Percentiles rank a stretch among this genome's conserved stretches.
These are phyloP conservation scores for Macadamia integrifolia DNA, from an alignment of 164 flowering plant species.

Conservation along the genomic window DNA sequence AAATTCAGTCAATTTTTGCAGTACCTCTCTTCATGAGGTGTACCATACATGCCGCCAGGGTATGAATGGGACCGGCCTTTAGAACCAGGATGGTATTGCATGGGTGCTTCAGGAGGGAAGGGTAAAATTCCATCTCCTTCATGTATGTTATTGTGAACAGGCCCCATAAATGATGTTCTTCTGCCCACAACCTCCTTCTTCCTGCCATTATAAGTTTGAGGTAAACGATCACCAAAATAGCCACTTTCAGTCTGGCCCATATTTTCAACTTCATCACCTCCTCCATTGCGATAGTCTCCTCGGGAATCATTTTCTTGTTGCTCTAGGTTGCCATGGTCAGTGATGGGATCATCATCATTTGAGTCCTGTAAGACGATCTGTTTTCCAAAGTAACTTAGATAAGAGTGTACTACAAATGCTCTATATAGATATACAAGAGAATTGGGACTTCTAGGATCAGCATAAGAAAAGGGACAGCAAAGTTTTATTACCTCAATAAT, in stretches of 20 bases:
- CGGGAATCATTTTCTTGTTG: slow-evolving; percentile 31
- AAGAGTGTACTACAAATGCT: slow-evolving; percentile 2
- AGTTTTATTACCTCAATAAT: slow-evolving; percentile 68
- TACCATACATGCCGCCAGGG: slow-evolving; percentile 21
- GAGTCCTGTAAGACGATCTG: slow-evolving; percentile 80
- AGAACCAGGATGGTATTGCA: slow-evolving; percentile 29
- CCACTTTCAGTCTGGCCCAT: slow-evolving; percentile 26
- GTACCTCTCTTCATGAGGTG: slow-evolving; percentile 51
- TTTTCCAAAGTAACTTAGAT: slow-evolving; percentile 20
- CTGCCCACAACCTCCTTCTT: slow-evolving; percentile 39
- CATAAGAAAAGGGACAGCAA: neutral
- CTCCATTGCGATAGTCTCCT: slow-evolving; percentile 32
- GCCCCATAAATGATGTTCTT: slow-evolving; percentile 24
- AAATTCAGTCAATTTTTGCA: slow-evolving; percentile 2
- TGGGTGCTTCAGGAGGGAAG: slow-evolving; percentile 32
- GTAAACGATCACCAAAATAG: slow-evolving; percentile 29
- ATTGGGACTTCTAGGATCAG: neutral
- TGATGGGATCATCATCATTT: slow-evolving; percentile 51
- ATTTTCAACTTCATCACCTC: slow-evolving; percentile 31
- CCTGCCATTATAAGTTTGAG: slow-evolving; percentile 29
- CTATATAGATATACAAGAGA: neutral
- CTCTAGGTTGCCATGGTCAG: slow-evolving; percentile 42
- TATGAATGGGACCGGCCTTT: slow-evolving; percentile 29
- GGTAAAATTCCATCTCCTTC: slow-evolving; percentile 39
- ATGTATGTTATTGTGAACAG: slow-evolving; percentile 23